phyloP scores from a whole-genome alignment of 208 protist species.

The Crithidia mellificae region DNA sequence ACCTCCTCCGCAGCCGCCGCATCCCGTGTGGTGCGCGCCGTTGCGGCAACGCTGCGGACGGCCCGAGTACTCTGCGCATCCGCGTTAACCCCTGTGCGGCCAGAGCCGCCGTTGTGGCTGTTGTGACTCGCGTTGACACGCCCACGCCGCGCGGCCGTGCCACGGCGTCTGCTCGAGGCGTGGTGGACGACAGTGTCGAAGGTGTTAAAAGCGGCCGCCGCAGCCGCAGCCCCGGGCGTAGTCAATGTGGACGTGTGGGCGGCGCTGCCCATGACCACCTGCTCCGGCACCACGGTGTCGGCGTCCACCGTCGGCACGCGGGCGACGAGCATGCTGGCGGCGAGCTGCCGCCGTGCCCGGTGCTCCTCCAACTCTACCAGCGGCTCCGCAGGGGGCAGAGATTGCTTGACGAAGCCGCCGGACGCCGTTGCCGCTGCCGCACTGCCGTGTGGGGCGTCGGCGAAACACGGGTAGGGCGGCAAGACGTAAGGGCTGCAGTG shows the following conservation, averaged over 20 bases:
- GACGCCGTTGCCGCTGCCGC: background rate
- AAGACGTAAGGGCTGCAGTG: constrained; percentile 24
- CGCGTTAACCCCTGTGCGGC: too few relatives aligned
- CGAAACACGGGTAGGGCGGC: constrained; percentile 55
- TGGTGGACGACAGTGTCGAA: constrained; percentile 60
- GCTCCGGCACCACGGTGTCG: constrained; percentile 47
- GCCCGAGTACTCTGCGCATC: background rate
- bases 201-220: constrained; percentile 43
- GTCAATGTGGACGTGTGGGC: background rate
- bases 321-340: constrained; percentile 33
- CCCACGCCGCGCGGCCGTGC: constrained; percentile 24
- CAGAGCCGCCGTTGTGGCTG: too few relatives aligned
- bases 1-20: background rate
- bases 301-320: constrained; percentile 51
- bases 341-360: constrained; percentile 23
- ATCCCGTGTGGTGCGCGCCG: background rate
- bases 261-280: constrained; percentile 26
- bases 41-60: background rate
- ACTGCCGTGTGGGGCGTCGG: background rate
- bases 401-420: constrained; percentile 39
- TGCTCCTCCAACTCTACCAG: constrained; percentile 44
- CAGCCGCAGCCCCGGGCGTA: background rate
- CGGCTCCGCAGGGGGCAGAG: constrained; percentile 28
- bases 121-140: background rate
- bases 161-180: constrained; percentile 34